Base-by-base conservation (phyloP, 2,329 filamentous ascomycete species). In the Hymenoscyphus fructigenus region DNA sequence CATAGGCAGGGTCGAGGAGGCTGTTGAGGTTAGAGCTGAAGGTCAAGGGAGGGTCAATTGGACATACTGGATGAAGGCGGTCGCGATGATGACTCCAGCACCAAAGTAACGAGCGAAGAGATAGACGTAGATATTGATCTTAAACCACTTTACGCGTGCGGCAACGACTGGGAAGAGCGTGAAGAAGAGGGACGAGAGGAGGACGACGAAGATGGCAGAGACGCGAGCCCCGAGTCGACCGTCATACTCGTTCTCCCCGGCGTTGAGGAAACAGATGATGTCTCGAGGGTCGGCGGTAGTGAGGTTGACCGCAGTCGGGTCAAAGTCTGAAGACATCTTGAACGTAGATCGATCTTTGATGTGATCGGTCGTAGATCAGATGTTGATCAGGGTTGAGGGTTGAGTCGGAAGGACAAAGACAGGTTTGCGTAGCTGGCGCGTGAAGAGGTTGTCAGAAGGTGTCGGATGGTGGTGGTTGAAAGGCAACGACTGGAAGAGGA, bases 51-150 rank as follows among this genome's bases (percentile, higher is more conserved):
- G n/a, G 28, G 72, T 82, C 70, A 79, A 82, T 28, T 80, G 53
- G 81, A 64, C 79, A 29, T 79, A 74, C 71, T 93, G 90, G 66
- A 92, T 91, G 74, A 92, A 92, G 1, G 90, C 89, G 1, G 90
- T 93, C 0, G 90, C 88, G 64, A 92, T 82, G 70, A 93, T 92
- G 64, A 93, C 89, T 32, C 90, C 90, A 2, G 89, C 89, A 59
- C 90, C 90, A 70, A 92, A 91, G 77, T 90, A 92, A 74, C 79
- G 23, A 72, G 79, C 58, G 69, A 89, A 80, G 72, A 91, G 88
- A 76, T 91, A 92, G 1, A 85, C 82, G 79, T 86, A 90, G 62
- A 83, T 81, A 0, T 88, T 88, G 2, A 91, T 78, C 2, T 82
- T 81, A 1, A 87, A 69, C 36, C 82, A 81, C 60, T 77, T 79